These are phyloP conservation scores for Trichoderma citrinoviride DNA, from an alignment of 2,329 filamentous ascomycete genomes.

Conservation along the genomic window DNA sequence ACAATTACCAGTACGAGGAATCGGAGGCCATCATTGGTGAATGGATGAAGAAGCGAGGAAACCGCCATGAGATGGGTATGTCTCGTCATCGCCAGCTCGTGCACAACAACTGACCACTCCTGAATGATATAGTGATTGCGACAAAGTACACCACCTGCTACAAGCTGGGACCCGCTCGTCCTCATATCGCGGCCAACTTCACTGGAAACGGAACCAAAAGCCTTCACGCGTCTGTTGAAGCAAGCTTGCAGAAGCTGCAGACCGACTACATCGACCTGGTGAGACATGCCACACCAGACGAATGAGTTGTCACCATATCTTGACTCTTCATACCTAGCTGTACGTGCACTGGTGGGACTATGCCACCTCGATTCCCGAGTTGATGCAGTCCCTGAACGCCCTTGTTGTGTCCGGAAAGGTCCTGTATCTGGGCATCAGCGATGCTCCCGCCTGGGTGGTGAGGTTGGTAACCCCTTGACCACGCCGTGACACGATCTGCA, in stretches of 20 bases:
- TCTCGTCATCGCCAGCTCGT: neutral
- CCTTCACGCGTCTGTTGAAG: constrained; percentile 53
- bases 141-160: constrained; percentile 67
- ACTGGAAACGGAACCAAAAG: constrained; percentile 62
- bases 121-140: constrained; percentile 52
- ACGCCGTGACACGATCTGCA: too few species aligned
- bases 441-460: constrained; percentile 69
- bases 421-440: constrained; percentile 62
- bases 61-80: constrained; percentile 62
- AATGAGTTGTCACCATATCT: neutral
- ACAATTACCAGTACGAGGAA: constrained; percentile 64
- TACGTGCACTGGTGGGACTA: constrained; percentile 69
- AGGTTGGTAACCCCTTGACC: constrained; percentile 37
- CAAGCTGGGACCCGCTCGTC: constrained; percentile 40
- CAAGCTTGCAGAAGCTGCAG: constrained; percentile 59
- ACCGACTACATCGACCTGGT: constrained; percentile 68
- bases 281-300: constrained; percentile 21
- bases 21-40: constrained; percentile 67
- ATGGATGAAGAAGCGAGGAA: constrained; percentile 65
- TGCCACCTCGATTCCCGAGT: constrained; percentile 61
- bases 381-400: constrained; percentile 67
- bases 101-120: neutral
- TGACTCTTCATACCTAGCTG: constrained; percentile 46
- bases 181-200: constrained; percentile 50
- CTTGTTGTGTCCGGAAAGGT: constrained; percentile 62